These are phyloP conservation scores for Fagus sylvatica DNA, from an alignment of 306 rosid species.

Conservation along the genomic window DNA sequence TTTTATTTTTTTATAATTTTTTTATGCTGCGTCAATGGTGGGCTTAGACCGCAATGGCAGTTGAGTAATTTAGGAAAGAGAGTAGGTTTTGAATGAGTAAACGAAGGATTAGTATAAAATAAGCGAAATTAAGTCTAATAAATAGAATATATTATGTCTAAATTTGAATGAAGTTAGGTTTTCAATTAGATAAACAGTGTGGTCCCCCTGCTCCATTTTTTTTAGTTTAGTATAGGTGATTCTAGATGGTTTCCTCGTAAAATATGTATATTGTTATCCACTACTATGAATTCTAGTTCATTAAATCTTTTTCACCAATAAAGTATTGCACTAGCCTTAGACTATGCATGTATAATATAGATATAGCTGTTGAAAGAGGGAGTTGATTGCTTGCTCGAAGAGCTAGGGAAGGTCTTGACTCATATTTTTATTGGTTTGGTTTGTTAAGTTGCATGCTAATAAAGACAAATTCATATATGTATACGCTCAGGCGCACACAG, in stretches of 20 bases:
- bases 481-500: neutral
- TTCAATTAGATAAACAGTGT: neutral
- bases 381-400: neutral
- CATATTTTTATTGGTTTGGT: neutral
- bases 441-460: neutral
- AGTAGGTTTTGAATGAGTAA: conserved; percentile 19
- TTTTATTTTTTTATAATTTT: neutral
- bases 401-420: conserved; percentile 25
- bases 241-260: neutral
- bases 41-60: neutral
- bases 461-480: neutral
- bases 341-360: neutral
- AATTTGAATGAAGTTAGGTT: neutral
- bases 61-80: neutral
- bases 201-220: neutral
- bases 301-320: neutral
- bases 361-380: neutral
- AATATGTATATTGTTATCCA: neutral
- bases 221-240: neutral
- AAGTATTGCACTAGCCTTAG: neutral
- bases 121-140: neutral
- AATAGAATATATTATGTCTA: neutral
- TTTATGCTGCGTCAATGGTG: neutral
- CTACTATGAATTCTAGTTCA: neutral
- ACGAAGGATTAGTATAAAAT: neutral